A percentile compares a stretch with the other conserved stretches of the same genome.
Evolutionary conservation across 2,329 filamentous ascomycete genomes (phyloP).

Genomic region (Ophiostoma sp.): DNA sequence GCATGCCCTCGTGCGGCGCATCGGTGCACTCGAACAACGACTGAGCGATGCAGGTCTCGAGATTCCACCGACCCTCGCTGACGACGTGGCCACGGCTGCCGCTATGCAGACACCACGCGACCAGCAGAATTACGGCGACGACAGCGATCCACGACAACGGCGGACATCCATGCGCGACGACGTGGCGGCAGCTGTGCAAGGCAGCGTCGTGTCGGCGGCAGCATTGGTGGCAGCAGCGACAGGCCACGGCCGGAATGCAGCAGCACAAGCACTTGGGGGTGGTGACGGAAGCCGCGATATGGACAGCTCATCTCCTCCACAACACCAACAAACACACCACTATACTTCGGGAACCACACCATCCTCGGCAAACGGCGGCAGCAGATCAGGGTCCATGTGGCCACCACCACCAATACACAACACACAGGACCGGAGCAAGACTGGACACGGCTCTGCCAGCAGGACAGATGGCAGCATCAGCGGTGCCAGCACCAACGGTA

Average conservation of each 20-base stretch:
- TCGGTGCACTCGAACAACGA: slow-evolving; percentile 20
- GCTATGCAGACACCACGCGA: not conserved
- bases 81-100: slow-evolving; percentile 2
- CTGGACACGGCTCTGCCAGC: not conserved
- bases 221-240: slow-evolving; percentile 17
- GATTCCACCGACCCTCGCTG: slow-evolving; percentile 14
- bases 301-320: not conserved
- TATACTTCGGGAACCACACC: not conserved
- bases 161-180: not conserved
- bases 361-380: not conserved
- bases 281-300: not conserved
- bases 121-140: not conserved
- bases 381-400: slow-evolving; percentile 9
- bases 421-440: not conserved
- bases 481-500: not conserved
- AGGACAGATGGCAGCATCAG: not conserved
- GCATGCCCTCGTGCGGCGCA: slow-evolving; percentile 21
- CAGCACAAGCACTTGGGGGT: not conserved
- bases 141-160: not conserved
- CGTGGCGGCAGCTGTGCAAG: slow-evolving; percentile 5
- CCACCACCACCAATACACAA: not conserved
- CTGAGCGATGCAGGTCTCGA: slow-evolving; percentile 25
- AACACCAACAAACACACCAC: not conserved
- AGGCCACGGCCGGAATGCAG: not conserved
- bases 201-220: slow-evolving; percentile 16